These are phyloP conservation scores for Paulownia fortunei DNA, from an alignment of 257 asterid species.

Conservation along the genomic window DNA sequence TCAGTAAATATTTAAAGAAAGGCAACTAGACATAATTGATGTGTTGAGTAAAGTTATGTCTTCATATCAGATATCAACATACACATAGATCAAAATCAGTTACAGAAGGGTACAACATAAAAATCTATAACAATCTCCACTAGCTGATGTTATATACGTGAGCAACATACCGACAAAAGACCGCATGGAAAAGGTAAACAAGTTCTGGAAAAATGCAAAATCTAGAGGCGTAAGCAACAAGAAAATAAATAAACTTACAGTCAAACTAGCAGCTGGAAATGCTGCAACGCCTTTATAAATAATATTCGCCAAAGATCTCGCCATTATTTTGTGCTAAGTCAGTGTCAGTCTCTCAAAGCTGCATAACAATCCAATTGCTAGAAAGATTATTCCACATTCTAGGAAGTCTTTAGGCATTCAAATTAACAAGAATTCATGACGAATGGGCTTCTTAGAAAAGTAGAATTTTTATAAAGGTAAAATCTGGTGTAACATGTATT, in stretches of 20 bases:
- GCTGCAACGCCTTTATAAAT: constrained; percentile 55
- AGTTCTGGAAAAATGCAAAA: constrained; percentile 6
- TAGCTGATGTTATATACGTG: neutral
- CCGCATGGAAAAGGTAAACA: neutral
- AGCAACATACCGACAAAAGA: neutral
- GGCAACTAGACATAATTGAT: neutral
- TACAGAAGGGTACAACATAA: neutral
- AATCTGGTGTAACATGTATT: neutral
- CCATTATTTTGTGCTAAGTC: constrained; percentile 46
- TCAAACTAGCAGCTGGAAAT: constrained; percentile 54
- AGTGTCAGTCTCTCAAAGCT: constrained; percentile 35
- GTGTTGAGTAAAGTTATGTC: neutral
- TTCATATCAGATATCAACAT: neutral
- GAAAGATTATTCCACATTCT: constrained; percentile 19
- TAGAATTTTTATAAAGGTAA: neutral
- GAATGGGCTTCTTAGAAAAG: neutral
- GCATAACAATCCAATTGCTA: constrained; percentile 25
- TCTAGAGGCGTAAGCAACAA: neutral
- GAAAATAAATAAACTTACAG: constrained; percentile 45
- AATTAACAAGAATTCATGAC: neutral
- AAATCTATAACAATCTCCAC: neutral
- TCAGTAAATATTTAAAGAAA: neutral
- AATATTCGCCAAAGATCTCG: constrained; percentile 66
- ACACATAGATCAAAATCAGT: neutral
- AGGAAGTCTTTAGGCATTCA: constrained; percentile 7